These are phyloP conservation scores for Alternaria arbusti DNA, from an alignment of 2,329 filamentous ascomycete genomes.

Conservation along the genomic window DNA sequence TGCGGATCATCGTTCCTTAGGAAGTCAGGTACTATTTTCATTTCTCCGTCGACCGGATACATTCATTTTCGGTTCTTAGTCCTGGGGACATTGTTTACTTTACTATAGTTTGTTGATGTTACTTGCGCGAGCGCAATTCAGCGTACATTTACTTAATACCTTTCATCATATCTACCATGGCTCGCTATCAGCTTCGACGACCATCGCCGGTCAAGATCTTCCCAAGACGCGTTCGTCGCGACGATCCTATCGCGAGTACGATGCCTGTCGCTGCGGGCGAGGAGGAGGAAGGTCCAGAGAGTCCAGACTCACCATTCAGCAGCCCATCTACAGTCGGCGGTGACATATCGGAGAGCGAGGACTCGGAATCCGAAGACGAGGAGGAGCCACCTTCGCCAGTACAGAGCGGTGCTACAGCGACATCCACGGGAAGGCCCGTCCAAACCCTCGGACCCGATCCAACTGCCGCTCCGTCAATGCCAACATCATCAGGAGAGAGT, in stretches of 20 bases:
- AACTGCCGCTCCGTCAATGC: background rate
- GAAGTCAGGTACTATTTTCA: conserved; percentile 28
- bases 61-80: conserved; percentile 30
- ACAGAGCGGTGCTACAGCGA: conserved; percentile 1
- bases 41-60: conserved; percentile 41
- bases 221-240: conserved; percentile 23
- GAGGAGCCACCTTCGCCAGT: conserved; percentile 16
- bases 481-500: background rate
- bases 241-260: conserved; percentile 21
- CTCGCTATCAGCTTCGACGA: conserved; percentile 34
- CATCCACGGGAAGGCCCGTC: background rate
- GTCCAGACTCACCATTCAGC: conserved; percentile 30
- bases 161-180: conserved; percentile 25
- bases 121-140: conserved; percentile 9
- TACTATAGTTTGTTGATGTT: conserved; percentile 5
- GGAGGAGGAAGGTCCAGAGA: conserved; percentile 24
- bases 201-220: conserved; percentile 34
- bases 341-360: conserved; percentile 2
- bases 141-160: conserved; percentile 16
- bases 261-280: conserved; percentile 4
- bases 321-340: conserved; percentile 15
- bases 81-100: conserved; percentile 33
- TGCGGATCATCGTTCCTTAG: conserved; percentile 13
- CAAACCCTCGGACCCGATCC: conserved; percentile 3
- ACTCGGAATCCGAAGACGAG: conserved; percentile 20